Conservation (phyloP, 768 basidiomycete species). For the Mycena rosella region DNA sequence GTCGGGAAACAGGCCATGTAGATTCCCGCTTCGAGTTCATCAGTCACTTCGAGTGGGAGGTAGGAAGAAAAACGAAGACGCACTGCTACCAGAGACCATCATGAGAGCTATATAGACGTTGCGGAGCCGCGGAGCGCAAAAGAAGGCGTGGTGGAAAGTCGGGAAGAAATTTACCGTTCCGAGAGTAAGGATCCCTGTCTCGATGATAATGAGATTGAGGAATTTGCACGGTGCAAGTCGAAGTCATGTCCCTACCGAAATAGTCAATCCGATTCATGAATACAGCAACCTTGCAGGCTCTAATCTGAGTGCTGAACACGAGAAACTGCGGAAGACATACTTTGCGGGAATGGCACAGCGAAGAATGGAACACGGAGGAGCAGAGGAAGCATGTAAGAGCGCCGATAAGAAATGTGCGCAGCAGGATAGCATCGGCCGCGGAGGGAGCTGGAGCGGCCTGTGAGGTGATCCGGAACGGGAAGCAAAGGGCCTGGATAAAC, state of each 20-base stretch:
- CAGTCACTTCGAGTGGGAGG: neutral
- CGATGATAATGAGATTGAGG: neutral
- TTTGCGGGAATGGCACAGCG: conserved; percentile 22
- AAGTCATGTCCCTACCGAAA: conserved; percentile 18
- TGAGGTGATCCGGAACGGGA: neutral
- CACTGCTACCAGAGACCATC: conserved; percentile 21
- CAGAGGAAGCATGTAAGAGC: conserved; percentile 21
- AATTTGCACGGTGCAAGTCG: too few relatives aligned
- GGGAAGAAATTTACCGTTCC: conserved; percentile 33
- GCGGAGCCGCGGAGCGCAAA: conserved; percentile 12
- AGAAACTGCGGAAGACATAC: neutral
- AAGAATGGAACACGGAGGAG: conserved; percentile 24
- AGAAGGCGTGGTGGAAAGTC: conserved; percentile 32
- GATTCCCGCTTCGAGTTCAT: conserved; percentile 21
- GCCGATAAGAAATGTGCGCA: conserved; percentile 18
- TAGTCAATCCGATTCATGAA: conserved; percentile 33
- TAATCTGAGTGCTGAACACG: neutral
- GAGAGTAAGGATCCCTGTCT: conserved; percentile 27
- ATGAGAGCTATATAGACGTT: conserved; percentile 25
- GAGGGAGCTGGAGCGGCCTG: neutral
- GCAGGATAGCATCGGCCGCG: neutral
- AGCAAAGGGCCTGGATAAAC: neutral
- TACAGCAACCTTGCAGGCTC: conserved; percentile 13
- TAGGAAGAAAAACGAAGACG: neutral
- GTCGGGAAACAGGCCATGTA: conserved; percentile 26